A percentile compares a stretch with the other conserved stretches of the same genome.
Evolutionary conservation across 768 basidiomycete species (phyloP).

Genomic region (Imleria badia): DNA sequence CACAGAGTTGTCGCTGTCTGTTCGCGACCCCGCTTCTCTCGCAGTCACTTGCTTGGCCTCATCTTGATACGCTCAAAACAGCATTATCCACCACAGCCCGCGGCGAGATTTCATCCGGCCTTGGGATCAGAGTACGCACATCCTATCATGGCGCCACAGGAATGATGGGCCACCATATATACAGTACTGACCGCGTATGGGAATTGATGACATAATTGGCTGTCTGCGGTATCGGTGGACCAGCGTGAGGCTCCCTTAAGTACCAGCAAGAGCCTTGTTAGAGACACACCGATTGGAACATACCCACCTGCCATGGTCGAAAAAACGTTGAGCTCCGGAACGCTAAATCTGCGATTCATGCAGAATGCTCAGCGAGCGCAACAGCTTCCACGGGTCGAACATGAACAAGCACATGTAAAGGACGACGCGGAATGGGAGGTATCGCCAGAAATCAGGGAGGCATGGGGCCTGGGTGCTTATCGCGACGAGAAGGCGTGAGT

Average conservation of each 20-base stretch:
- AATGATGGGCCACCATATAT: constrained; percentile 9
- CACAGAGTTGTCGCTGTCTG: too few relatives aligned
- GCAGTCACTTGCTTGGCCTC: background rate
- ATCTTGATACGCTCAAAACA: background rate
- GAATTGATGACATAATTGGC: constrained; percentile 23
- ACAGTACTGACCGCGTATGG: constrained; percentile 4
- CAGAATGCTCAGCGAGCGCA: constrained; percentile 64
- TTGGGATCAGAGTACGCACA: background rate
- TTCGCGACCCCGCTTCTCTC: background rate
- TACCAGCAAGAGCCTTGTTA: background rate
- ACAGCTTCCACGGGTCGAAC: constrained; percentile 47
- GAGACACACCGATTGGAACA: background rate
- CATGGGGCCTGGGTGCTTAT: constrained; percentile 43
- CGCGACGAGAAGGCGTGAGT: constrained; percentile 29
- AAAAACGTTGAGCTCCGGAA: constrained; percentile 62
- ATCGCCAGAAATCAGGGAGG: constrained; percentile 48
- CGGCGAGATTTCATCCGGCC: background rate
- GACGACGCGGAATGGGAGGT: constrained; percentile 71
- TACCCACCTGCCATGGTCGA: constrained; percentile 22
- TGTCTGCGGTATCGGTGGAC: too few relatives aligned
- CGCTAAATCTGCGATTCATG: constrained; percentile 70
- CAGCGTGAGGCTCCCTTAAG: background rate
- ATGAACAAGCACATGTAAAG: constrained; percentile 52
- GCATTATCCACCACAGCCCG: background rate
- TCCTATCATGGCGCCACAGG: constrained; percentile 11